phyloP scores from a whole-genome alignment of 2,329 filamentous ascomycete genomes.

The Talaromyces sp. region DNA sequence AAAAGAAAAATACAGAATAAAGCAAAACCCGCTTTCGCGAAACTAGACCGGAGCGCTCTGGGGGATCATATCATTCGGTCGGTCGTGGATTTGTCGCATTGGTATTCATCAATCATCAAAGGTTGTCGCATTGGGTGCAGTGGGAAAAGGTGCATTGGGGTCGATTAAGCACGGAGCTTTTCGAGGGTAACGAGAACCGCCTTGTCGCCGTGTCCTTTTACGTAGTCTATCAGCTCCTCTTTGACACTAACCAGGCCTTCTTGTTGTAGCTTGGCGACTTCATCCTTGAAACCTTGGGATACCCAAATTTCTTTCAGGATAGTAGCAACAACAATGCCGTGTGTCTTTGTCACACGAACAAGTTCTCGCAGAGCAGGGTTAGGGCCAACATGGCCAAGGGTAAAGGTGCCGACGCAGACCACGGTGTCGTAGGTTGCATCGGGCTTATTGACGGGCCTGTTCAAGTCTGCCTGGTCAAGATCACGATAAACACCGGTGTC shows the following conservation, averaged over 20 bases:
- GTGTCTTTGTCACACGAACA: constrained; percentile 51
- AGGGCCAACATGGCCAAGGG: constrained; percentile 59
- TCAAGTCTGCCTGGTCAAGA: constrained; percentile 53
- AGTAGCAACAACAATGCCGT: constrained; percentile 55
- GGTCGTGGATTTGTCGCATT: constrained; percentile 1
- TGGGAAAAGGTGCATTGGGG: constrained; percentile 28
- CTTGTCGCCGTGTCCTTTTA: constrained; percentile 34
- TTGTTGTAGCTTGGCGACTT: constrained; percentile 44
- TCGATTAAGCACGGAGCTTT: constrained; percentile 33
- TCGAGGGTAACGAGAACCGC: constrained; percentile 30
- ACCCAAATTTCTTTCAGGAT: constrained; percentile 56
- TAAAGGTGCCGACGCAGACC: constrained; percentile 59
- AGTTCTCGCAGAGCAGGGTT: constrained; percentile 53
- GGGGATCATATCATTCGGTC: background rate
- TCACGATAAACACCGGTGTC: constrained; percentile 52
- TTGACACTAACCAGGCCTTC: constrained; percentile 40
- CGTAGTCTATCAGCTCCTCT: constrained; percentile 32
- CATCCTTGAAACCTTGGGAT: constrained; percentile 50
- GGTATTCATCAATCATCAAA: constrained; percentile 18
- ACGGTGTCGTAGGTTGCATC: constrained; percentile 54
- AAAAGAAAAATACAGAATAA: background rate
- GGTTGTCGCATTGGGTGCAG: background rate
- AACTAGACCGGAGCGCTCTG: background rate
- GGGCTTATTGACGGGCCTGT: constrained; percentile 43
- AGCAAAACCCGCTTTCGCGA: background rate